phyloP scores from a whole-genome alignment of 257 asterid genomes.

The Echites panduratus region DNA sequence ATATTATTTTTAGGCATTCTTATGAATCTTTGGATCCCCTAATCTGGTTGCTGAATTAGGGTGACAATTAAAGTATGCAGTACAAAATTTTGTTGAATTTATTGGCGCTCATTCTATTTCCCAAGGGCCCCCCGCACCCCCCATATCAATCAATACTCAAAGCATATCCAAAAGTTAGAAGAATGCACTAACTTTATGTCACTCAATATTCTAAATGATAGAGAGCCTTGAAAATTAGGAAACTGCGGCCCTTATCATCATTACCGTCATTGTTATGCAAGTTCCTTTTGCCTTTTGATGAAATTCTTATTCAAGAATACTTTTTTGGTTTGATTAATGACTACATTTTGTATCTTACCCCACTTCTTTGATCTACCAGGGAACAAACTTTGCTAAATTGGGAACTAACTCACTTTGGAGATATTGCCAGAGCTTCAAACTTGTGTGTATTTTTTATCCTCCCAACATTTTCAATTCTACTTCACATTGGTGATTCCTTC shows the following conservation, averaged over 20 bases:
- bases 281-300: slow-evolving; percentile 5
- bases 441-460: slow-evolving; percentile 36
- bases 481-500: background rate
- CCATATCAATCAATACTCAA: background rate
- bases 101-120: background rate
- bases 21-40: background rate
- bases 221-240: background rate
- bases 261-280: background rate
- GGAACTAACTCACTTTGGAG: slow-evolving; percentile 85
- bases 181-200: background rate
- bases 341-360: background rate
- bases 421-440: slow-evolving; percentile 69
- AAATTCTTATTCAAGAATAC: background rate
- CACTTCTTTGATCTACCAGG: slow-evolving; percentile 30
- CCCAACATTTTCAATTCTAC: slow-evolving; percentile 6
- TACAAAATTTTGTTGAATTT: background rate
- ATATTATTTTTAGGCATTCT: background rate
- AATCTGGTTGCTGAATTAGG: background rate
- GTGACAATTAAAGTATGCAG: background rate
- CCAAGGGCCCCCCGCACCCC: background rate
- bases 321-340: background rate
- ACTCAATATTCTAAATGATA: background rate
- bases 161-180: background rate
- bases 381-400: slow-evolving; percentile 59
- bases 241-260: background rate